Percentiles rank a stretch among this genome's conserved stretches.
These are phyloP conservation scores for Basidioascus undulatus DNA, from an alignment of 768 basidiomycete genomes.

Conservation along the genomic window DNA sequence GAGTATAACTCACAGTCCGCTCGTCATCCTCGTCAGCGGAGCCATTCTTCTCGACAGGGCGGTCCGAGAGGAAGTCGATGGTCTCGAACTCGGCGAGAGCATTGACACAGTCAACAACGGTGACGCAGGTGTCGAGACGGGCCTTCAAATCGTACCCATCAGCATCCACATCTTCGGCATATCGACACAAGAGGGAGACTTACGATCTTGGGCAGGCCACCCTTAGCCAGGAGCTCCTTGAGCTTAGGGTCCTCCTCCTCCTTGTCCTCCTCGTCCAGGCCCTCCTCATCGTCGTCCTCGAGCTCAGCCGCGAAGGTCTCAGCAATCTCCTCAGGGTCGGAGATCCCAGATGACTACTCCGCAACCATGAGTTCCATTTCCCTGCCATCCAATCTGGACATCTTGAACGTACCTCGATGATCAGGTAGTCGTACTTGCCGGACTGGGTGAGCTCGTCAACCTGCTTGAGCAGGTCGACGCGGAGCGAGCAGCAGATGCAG, in stretches of 20 bases:
- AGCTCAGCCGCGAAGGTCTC: conserved; percentile 18
- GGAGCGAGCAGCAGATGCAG: conserved; percentile 19
- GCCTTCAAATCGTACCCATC: too few species aligned
- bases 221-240: conserved; percentile 14
- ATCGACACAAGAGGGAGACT: not conserved
- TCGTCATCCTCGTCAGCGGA: conserved; percentile 18
- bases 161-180: too few species aligned
- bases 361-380: too few species aligned
- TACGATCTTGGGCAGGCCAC: conserved; percentile 15
- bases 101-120: conserved; percentile 15
- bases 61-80: conserved; percentile 17
- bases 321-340: conserved; percentile 18
- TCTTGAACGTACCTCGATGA: too few species aligned
- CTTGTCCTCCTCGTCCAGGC: too few species aligned
- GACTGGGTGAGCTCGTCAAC: conserved; percentile 15
- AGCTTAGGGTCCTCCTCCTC: too few species aligned
- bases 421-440: conserved; percentile 16
- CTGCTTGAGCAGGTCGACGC: conserved; percentile 18
- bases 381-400: too few species aligned
- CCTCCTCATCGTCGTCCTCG: too few species aligned
- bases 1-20: too few species aligned
- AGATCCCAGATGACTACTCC: too few species aligned
- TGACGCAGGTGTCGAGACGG: conserved; percentile 18
- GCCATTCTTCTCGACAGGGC: too few species aligned
- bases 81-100: conserved; percentile 16